Evolutionary conservation across 108 stramenopile species (phyloP), one percentile per base, ranked within the genome.

Genomic region (Schizochytrium sp.): DNA sequence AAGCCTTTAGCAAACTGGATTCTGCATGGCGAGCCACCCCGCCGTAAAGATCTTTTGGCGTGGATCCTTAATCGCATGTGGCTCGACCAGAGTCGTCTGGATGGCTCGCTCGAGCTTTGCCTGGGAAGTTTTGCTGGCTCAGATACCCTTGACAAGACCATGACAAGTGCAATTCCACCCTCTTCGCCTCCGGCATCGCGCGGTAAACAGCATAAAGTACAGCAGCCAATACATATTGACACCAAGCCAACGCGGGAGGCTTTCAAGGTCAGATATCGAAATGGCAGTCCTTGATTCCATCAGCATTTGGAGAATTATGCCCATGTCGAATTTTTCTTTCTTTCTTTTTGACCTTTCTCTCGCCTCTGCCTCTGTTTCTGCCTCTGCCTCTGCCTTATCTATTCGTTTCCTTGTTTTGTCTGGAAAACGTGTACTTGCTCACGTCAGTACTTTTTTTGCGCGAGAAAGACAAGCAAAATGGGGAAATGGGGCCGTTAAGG

Each of bases 61-160:
- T 83, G 76, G 76, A 83, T 83, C 76, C 51, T 83, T 1, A 4
- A 53, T 12, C 76, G 76, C 45, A 83, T 83, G 76, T 83, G 76
- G 76, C 45, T 83, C 23, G 76, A 83, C 48, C 48, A 83, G 28
- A 23, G 16, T 6, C 25, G 10, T 8, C 19, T 16, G 51, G 51
- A 83, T 53, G 76, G 76, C n/a, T 43, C 23, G 6, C 45, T 83
- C 25, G 76, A 83, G 76, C 76, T 83, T 53, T 83, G 76, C 76
- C 76, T 83, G n/a, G 76, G 76, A 0, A 83, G 76, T 5, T 23
- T 83, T 6, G 45, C 76, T 23, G 23, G 48, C 25, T 4, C 76
- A 45, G 76, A 53, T 18, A 43, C 14, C 48, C 28, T 83, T 6
- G 51, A 83, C 51, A 83, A 83, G 76, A 53, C 76, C 1, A 47